Base-by-base conservation (phyloP, 352 stramenopile genomes). In the Globisporangium lucens region DNA sequence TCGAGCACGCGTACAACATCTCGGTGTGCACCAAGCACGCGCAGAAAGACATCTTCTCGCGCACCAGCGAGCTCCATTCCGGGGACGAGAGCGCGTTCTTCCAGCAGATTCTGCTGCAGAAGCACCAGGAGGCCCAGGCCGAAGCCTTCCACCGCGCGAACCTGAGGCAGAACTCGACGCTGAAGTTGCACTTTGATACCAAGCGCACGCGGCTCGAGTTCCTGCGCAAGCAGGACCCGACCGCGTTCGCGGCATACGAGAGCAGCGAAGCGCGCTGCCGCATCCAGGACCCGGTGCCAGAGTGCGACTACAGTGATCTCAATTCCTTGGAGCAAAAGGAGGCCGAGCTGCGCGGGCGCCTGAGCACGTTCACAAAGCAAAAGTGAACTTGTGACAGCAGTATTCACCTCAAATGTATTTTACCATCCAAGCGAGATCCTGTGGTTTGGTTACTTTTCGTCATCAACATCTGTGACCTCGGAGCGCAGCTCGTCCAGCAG, bases 191-290 rank as follows among this genome's bases (percentile, higher is more conserved):
- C 68, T 73, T 91, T 43, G 82, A 93, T 35, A 79, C 87, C 29
- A 93, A 92, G 74, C 80, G 77, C 47, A 91, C 81, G 22, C 85
- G 83, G 1, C 67, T 89, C 30, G 83, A 90, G 64, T 85, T 91
- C 61, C 82, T 93, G 76, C 77, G 75, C 20, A 76, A 75, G 27
- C 80, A 89, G 69, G 80, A 91, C 65, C 80, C 82, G 27, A 73
- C 73, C 27, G 75, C 81, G 4, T 87, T 86, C 41, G 75, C 80
- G 5, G 72, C 74, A 0, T 83, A 84, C 53, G 79, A 86, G 55
- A 83, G 71, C 59, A 49, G 24, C 36, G 74, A 86, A 9, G 67
- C 77, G 65, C 68, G 72, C 10, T 74, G 74, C 43, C 63, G 71
- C 7, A 87, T 90, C 27, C 59, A 76, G 33, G 81, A 91, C 51